phyloP scores from a whole-genome alignment of 2,329 filamentous ascomycete genomes.

The Aschersonia sp. region DNA sequence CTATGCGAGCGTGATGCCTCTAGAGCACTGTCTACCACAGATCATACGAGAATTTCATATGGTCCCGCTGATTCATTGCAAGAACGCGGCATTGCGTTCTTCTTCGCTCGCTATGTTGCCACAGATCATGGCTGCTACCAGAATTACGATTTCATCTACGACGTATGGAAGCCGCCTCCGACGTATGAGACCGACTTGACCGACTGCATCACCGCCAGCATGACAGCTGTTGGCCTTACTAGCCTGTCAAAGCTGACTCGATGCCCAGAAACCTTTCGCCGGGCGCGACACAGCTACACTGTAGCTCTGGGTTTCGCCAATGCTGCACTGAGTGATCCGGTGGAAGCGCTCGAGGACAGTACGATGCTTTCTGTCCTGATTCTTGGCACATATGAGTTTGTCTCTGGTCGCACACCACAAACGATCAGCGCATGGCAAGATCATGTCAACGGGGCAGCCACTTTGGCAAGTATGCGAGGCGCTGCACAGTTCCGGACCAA shows the following conservation, averaged over 20 bases:
- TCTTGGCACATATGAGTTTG: conserved; percentile 38
- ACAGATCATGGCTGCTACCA: conserved; percentile 30
- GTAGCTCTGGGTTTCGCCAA: conserved; percentile 36
- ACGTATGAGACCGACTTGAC: conserved; percentile 15
- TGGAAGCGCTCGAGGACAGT: conserved; percentile 28
- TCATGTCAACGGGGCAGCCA: conserved; percentile 37
- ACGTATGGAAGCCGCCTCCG: conserved; percentile 33
- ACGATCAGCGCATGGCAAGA: conserved; percentile 37
- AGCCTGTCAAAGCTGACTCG: conserved; percentile 32
- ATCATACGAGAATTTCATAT: conserved; percentile 4
- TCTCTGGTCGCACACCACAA: conserved; percentile 29
- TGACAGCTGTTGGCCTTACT: conserved; percentile 39
- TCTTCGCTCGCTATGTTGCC: conserved; percentile 36
- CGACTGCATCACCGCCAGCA: conserved; percentile 34
- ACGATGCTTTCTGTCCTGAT: conserved; percentile 40
- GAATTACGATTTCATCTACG: conserved; percentile 37
- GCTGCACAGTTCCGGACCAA: conserved; percentile 27
- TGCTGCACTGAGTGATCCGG: conserved; percentile 28
- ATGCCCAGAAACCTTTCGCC: conserved; percentile 26
- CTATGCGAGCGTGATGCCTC: not conserved
- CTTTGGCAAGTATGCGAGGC: conserved; percentile 34
- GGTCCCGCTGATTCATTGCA: conserved; percentile 16
- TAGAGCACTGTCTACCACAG: not conserved
- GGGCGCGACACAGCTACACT: conserved; percentile 35
- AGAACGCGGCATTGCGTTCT: conserved; percentile 31